Base-by-base conservation (phyloP, 352 stramenopile species). In the Phytophthora pisi region DNA sequence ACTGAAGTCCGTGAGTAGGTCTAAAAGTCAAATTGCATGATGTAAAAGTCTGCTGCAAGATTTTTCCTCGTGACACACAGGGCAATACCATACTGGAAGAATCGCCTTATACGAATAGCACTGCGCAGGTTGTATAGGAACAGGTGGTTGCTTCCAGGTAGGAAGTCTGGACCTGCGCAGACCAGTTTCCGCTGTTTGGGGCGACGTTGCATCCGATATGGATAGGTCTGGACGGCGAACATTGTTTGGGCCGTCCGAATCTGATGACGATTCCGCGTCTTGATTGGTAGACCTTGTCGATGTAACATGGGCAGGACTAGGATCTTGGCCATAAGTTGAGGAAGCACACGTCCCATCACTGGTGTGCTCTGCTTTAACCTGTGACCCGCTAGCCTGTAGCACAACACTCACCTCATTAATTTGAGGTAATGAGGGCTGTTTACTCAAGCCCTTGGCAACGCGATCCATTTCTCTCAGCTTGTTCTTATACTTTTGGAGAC, bases 401-500 rank as follows among this genome's bases (percentile, higher is more conserved):
- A 18, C 4, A 49, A 53, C 24, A 62, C 66, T 61, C 16, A 70
- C 66, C 16, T 54, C 18, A n/a, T 51, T 20, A 38, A 53, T 36
- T 23, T 61, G 51, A 24, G 51, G 24, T 11, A 57, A 24, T 2
- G 43, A 59, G 20, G 51, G 38, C 15, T 61, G 55, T 30, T 55
- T 69, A 46, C 18, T 60, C 2, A 90, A 57, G 1, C 80, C 83
- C 66, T 90, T 90, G 0, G 81, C 83, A 8, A 84, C 74, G 1
- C 81, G 75, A 61, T 93, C 80, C 23, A 90, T 63, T 45, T 87
- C 78, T n/a, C 75, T 75, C 30, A 83, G 72, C n/a, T 79, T 84
- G n/a, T 49, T 81, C 42, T 86, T 91, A 70, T 84, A 85, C 2
- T 68, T 68, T 40, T 74, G 67, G 6, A 92, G 68, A 2, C 80